These are phyloP conservation scores for Chaetoceros muelleri DNA, from an alignment of 108 stramenopile species.

Conservation along the genomic window DNA sequence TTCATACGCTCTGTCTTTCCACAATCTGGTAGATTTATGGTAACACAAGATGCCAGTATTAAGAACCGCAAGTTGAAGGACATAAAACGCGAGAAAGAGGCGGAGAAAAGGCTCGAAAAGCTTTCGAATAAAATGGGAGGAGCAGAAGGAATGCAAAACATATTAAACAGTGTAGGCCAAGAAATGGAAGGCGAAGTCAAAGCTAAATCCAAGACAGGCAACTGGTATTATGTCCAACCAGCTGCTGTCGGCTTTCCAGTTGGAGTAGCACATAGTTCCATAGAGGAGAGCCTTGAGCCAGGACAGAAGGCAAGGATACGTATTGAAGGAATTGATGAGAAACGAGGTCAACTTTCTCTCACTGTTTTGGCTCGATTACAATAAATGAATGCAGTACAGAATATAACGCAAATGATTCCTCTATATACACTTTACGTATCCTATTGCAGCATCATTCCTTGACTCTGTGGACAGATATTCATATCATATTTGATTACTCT, in stretches of 20 bases:
- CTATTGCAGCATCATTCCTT: too few relatives aligned
- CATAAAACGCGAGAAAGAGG: too few relatives aligned
- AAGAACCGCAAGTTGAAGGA: slow-evolving; percentile 50
- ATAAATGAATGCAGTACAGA: too few relatives aligned
- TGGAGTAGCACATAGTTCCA: slow-evolving; percentile 39
- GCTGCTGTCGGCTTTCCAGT: slow-evolving; percentile 31
- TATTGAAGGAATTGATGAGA: slow-evolving; percentile 67
- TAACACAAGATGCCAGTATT: slow-evolving; percentile 46
- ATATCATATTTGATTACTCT: too few relatives aligned
- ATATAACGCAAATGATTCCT: too few relatives aligned
- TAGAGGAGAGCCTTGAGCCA: too few relatives aligned
- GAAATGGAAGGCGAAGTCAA: slow-evolving; percentile 61
- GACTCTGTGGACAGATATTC: too few relatives aligned
- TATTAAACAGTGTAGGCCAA: slow-evolving; percentile 32
- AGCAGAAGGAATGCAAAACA: slow-evolving; percentile 16
- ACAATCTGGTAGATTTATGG: slow-evolving; percentile 60
- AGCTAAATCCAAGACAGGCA: slow-evolving; percentile 60
- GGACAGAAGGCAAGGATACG: slow-evolving; percentile 60
- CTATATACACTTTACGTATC: too few relatives aligned
- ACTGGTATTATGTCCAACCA: slow-evolving; percentile 78
- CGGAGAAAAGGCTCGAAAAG: slow-evolving; percentile 26
- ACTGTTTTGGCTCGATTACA: too few relatives aligned
- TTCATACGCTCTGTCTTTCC: slow-evolving; percentile 60
- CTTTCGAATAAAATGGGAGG: slow-evolving; percentile 38
- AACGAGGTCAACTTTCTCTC: slow-evolving; percentile 65